Base-by-base conservation (phyloP, 805 yeast genomes). In the Hermanozyma aechmeae region DNA sequence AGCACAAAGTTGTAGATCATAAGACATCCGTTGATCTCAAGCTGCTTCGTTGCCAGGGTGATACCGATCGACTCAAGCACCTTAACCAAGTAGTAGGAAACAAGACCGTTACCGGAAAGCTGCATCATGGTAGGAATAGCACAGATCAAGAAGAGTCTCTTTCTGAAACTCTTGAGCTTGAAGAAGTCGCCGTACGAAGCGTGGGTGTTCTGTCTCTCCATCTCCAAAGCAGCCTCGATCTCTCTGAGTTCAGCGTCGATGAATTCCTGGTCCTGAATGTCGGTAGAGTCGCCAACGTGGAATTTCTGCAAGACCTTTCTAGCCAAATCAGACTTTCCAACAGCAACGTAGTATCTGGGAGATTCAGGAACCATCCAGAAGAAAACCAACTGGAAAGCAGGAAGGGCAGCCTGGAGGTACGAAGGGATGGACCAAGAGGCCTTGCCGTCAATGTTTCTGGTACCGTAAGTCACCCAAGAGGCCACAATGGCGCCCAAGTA, bases 361-460 rank as follows among this genome's bases (percentile, higher is more conserved):
- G 68, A 60, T 43, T 69, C 74, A 14, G 76, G 76, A 30, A 65
- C 55, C 18, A 39, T 27, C 25, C 40, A 25, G 25, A 65, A 34
- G 16, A 58, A 42, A 3, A 37, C 3, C 7, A 57, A 14, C 42
- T 68, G 74, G 15, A 65, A 12, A 3, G 61, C 15, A 2, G 79
- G 75, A 37, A 66, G 51, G 12, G 56, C 43, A 24, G 65, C 71
- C 49, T 73, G 79, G 24, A 73, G 34, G 28, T 58, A 58, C 9
- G 73, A 58, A 23, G 79, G 79, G 31, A 72, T 53, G 51, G 73
- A 67, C 78, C 78, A 73, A 16, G 64, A 52, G 58, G 64, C 61
- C 22, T 52, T 43, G 25, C 25, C 27, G 9, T 26, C 31, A 12
- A 56, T 35, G 13, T 42, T 36, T 29, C 58, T 48, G 12, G 71